Conservation (phyloP, 164 flowering plant species). For the Umbilicus rupestris region DNA sequence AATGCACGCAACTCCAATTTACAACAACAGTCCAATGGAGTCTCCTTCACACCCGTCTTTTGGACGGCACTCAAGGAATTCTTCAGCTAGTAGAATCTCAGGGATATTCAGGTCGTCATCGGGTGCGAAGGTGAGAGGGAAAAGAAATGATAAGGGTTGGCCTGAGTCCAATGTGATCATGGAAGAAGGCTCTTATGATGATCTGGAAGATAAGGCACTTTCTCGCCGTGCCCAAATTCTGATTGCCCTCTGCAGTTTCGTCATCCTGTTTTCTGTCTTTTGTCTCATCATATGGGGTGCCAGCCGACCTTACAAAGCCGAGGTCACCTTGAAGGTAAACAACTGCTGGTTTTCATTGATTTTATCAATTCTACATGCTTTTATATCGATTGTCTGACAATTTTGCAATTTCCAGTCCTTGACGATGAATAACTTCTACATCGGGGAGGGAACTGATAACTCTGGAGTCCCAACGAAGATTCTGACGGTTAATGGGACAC, state of each 20-base stretch:
- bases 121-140: slow-evolving; percentile 50
- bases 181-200: slow-evolving; percentile 80
- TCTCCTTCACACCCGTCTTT: slow-evolving; percentile 92
- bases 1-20: slow-evolving; percentile 79
- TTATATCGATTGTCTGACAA: not conserved
- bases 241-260: slow-evolving; percentile 33
- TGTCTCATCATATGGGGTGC: slow-evolving; percentile 57
- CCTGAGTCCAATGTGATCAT: slow-evolving; percentile 82
- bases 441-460: slow-evolving; percentile 68
- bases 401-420: slow-evolving; percentile 66
- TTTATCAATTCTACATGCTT: slow-evolving; percentile 10
- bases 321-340: slow-evolving; percentile 41
- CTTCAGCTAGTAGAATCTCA: slow-evolving; percentile 85
- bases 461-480: slow-evolving; percentile 87
- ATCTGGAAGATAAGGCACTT: slow-evolving; percentile 34
- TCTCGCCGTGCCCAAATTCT: slow-evolving; percentile 35
- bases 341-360: no score
- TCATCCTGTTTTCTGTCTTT: slow-evolving; percentile 36
- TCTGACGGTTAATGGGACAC: slow-evolving; percentile 59
- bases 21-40: slow-evolving; percentile 71
- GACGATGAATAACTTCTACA: slow-evolving; percentile 41
- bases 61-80: slow-evolving; percentile 82
- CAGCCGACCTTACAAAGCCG: slow-evolving; percentile 39
- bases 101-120: slow-evolving; percentile 83
- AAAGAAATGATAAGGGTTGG: slow-evolving; percentile 93